These are phyloP conservation scores for Triticum timopheevii DNA, from an alignment of 176 grass and related monocot genomes.

Conservation along the genomic window DNA sequence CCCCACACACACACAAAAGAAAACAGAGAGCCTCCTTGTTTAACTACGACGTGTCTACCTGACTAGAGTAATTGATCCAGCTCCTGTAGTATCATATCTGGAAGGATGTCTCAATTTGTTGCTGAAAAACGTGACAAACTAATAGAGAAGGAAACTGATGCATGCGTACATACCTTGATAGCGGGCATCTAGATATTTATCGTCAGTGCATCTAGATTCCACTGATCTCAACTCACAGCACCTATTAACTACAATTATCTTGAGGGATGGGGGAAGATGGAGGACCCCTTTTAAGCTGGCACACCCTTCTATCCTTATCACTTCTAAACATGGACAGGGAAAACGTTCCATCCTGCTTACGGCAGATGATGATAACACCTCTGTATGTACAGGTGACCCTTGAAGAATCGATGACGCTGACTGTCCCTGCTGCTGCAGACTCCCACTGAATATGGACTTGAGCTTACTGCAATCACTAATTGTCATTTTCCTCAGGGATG, in stretches of 20 bases:
- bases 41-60: background rate
- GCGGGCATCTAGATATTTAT: background rate
- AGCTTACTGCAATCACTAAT: background rate
- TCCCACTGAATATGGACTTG: background rate
- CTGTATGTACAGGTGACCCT: background rate
- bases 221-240: background rate
- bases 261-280: background rate
- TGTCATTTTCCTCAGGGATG: background rate
- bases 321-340: background rate
- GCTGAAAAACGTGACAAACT: background rate
- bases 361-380: slow-evolving; percentile 24
- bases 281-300: background rate
- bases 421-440: background rate
- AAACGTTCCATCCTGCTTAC: background rate
- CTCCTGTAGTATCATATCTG: background rate
- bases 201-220: no score
- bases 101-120: background rate
- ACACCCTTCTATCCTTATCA: accelerated
- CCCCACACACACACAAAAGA: no score
- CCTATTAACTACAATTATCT: accelerated
- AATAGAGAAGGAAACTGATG: background rate
- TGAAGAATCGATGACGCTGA: background rate
- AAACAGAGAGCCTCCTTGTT: background rate
- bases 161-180: background rate
- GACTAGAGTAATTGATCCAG: background rate